Percentiles rank a stretch among this genome's conserved stretches.
Evolutionary conservation across 1,284 basidiomycete genomes (phyloP).

Genomic region (Moesziomyces sp.): DNA sequence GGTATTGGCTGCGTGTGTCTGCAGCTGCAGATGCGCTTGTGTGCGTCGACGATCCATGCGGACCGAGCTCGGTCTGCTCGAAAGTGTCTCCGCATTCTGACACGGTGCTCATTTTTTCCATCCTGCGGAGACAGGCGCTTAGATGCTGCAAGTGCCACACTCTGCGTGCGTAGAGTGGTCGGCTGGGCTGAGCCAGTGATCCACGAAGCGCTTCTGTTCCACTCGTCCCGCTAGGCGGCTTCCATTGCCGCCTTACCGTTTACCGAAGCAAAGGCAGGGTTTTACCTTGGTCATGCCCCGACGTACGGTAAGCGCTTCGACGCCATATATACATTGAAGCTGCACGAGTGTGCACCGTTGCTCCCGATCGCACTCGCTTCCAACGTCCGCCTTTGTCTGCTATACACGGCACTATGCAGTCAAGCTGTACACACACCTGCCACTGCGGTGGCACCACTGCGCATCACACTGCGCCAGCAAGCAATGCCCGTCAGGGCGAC

Average conservation of each 20-base stretch:
- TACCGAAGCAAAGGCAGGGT: too few species aligned
- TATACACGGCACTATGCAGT: background rate
- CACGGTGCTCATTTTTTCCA: background rate
- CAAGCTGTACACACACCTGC: background rate
- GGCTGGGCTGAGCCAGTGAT: background rate
- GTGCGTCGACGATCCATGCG: background rate
- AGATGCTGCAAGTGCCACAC: background rate
- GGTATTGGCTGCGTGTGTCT: background rate
- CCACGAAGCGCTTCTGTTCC: background rate
- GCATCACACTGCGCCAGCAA: background rate
- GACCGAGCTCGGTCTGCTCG: background rate
- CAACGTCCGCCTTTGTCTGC: background rate
- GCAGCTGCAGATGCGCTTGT: too few species aligned
- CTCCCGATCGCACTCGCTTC: background rate
- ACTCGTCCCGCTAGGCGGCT: too few species aligned
- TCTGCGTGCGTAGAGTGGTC: background rate
- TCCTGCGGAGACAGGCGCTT: background rate
- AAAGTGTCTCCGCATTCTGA: background rate
- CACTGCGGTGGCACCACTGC: background rate
- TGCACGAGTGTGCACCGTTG: background rate
- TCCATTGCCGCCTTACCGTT: background rate
- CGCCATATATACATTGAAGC: background rate
- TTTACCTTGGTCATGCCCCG: too few species aligned
- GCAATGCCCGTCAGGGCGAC: background rate
- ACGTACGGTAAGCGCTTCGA: background rate